These are phyloP conservation scores for Torrubiellomyces zombiae DNA, from an alignment of 2,329 filamentous ascomycete genomes.

Conservation along the genomic window DNA sequence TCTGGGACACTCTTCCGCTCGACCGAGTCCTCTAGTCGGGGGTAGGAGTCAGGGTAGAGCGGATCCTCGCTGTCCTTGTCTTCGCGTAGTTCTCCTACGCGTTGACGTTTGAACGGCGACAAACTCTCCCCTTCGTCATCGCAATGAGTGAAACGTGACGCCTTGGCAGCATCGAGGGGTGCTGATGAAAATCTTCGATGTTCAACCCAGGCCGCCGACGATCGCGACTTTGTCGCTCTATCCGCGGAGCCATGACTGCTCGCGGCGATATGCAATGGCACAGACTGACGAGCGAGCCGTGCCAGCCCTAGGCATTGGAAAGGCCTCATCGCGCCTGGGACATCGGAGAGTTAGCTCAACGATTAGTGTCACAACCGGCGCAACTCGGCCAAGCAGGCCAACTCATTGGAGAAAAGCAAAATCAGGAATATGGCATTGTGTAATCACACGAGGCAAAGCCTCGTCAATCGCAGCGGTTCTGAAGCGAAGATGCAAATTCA, in stretches of 20 bases:
- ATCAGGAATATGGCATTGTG: conserved; percentile 24
- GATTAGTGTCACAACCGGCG: no score
- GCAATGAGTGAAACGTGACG: conserved; percentile 7
- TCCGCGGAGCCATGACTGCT: conserved; percentile 1
- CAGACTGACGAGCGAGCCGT: conserved; percentile 16
- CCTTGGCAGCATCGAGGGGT: conserved; percentile 2
- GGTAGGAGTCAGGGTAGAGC: conserved; percentile 18
- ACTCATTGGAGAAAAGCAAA: conserved; percentile 4
- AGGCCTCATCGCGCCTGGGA: conserved; percentile 19
- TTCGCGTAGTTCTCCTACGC: conserved; percentile 14
- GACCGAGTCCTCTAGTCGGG: conserved; percentile 14
- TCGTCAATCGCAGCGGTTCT: conserved; percentile 35
- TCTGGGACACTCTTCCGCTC: conserved; percentile 16
- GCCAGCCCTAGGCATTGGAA: conserved; percentile 20
- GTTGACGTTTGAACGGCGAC: conserved; percentile 21
- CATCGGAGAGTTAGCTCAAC: no score
- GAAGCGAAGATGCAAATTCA: conserved; percentile 27
- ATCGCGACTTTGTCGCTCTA: no score
- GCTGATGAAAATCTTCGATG: no score
- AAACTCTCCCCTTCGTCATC: conserved; percentile 9
- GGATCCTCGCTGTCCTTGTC: conserved; percentile 18
- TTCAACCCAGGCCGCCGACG: no score
- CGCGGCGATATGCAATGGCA: conserved; percentile 1
- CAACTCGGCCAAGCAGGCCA: no score
- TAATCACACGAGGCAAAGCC: conserved; percentile 26